phyloP scores from a whole-genome alignment of 2,329 filamentous ascomycete species.

The Colletotrichum sidae region DNA sequence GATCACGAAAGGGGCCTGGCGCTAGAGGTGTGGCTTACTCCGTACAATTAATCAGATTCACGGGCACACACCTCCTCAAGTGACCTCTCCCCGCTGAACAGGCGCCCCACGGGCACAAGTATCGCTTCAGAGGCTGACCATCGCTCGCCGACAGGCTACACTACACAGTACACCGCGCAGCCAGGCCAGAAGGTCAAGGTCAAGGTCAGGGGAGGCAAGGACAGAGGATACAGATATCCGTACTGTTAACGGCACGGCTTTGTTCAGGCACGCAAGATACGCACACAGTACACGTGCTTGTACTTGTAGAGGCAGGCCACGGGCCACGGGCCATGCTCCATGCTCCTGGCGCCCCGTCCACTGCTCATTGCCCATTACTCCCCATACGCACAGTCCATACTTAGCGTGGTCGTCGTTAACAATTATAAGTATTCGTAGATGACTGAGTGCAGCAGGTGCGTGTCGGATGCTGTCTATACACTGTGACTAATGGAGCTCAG shows the following conservation, averaged over 20 bases:
- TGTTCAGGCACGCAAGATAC: too few relatives aligned
- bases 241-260: too few relatives aligned
- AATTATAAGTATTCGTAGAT: not conserved
- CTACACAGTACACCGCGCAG: too few relatives aligned
- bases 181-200: too few relatives aligned
- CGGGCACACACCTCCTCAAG: constrained; percentile 31
- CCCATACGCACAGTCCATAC: too few relatives aligned
- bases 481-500: constrained; percentile 19
- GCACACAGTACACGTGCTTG: too few relatives aligned
- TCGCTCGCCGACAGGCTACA: constrained; percentile 13
- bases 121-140: constrained; percentile 37
- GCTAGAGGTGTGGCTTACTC: constrained; percentile 4
- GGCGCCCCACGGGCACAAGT: constrained; percentile 31
- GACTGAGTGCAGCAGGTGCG: not conserved
- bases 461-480: constrained; percentile 11
- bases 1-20: constrained; percentile 20
- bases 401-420: constrained; percentile 5
- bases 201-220: not conserved
- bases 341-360: constrained; percentile 35
- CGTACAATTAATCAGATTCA: constrained; percentile 1
- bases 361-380: constrained; percentile 9
- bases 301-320: constrained; percentile 15
- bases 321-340: constrained; percentile 34
- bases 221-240: constrained; percentile 12
- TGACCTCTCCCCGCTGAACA: constrained; percentile 35